phyloP scores from a whole-genome alignment of 2,329 filamentous ascomycete species.

The Colletotrichum camelliae region DNA sequence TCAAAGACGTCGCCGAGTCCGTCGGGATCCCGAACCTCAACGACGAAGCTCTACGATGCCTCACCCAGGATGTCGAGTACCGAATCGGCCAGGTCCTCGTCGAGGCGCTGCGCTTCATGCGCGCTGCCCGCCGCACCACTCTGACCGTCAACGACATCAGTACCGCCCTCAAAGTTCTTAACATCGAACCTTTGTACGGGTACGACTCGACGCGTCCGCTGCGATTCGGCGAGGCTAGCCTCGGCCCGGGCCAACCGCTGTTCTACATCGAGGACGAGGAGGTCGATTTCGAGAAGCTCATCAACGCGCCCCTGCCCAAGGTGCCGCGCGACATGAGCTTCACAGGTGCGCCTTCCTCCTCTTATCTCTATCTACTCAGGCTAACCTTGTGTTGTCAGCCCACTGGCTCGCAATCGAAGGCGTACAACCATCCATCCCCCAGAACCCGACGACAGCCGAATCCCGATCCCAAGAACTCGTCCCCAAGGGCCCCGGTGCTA shows the following conservation, averaged over 20 bases:
- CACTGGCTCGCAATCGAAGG: constrained; percentile 99
- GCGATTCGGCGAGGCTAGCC: constrained; percentile 89
- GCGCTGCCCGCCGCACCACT: constrained; percentile 83
- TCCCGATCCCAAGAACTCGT: constrained; percentile 83
- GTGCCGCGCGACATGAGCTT: constrained; percentile 92
- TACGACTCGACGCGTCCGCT: constrained; percentile 92
- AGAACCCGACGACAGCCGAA: constrained; percentile 90
- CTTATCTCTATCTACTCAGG: constrained; percentile 20
- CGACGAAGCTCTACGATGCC: constrained; percentile 85
- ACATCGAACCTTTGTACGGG: constrained; percentile 94
- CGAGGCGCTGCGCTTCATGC: constrained; percentile 96
- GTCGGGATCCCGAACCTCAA: constrained; percentile 83
- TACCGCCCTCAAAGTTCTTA: constrained; percentile 82
- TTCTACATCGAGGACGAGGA: constrained; percentile 99
- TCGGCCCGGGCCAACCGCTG: constrained; percentile 91
- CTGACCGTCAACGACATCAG: constrained; percentile 90
- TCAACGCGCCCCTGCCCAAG: constrained; percentile 94
- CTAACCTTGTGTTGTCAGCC: constrained; percentile 54
- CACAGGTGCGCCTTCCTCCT: constrained; percentile 66
- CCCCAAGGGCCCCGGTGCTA: constrained; percentile 88
- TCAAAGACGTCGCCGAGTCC: constrained; percentile 94
- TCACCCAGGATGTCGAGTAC: constrained; percentile 95
- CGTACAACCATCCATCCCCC: constrained; percentile 93
- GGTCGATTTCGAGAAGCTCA: constrained; percentile 97
- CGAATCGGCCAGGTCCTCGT: constrained; percentile 92